phyloP scores from a whole-genome alignment of 768 basidiomycete genomes.

The Suillus discolor region DNA sequence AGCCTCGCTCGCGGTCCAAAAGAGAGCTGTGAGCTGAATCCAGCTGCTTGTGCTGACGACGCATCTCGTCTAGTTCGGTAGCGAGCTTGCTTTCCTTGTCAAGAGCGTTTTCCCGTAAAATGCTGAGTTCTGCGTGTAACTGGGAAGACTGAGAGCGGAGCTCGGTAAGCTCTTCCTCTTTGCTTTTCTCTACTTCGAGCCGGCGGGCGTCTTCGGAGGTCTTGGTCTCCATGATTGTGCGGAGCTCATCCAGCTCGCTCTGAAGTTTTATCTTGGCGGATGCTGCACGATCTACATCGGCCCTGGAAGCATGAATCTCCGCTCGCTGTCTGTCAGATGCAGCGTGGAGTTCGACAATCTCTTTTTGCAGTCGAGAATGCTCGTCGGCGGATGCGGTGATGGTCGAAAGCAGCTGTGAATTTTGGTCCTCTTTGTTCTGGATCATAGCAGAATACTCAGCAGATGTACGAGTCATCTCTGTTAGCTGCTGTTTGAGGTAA shows the following conservation, averaged over 20 bases:
- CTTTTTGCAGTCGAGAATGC: slow-evolving; percentile 53
- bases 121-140: slow-evolving; percentile 68
- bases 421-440: slow-evolving; percentile 75
- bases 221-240: slow-evolving; percentile 82
- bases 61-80: slow-evolving; percentile 68
- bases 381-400: slow-evolving; percentile 57
- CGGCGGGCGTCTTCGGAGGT: slow-evolving; percentile 84
- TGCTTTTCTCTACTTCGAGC: slow-evolving; percentile 83
- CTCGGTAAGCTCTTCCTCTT: slow-evolving; percentile 78
- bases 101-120: slow-evolving; percentile 59
- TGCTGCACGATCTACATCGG: slow-evolving; percentile 49
- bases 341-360: slow-evolving; percentile 68
- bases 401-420: slow-evolving; percentile 55
- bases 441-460: slow-evolving; percentile 77
- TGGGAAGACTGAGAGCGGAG: slow-evolving; percentile 65
- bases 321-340: slow-evolving; percentile 66
- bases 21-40: slow-evolving; percentile 65
- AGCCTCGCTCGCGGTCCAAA: slow-evolving; percentile 57
- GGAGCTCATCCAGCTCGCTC: slow-evolving; percentile 84
- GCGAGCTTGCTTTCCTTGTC: slow-evolving; percentile 75
- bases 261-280: slow-evolving; percentile 63
- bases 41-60: slow-evolving; percentile 61
- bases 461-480: slow-evolving; percentile 75
- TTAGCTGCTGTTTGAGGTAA: slow-evolving; percentile 73
- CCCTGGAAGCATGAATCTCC: slow-evolving; percentile 62